Percentiles rank a stretch among this genome's conserved stretches.
These are phyloP conservation scores for Vitis riparia DNA, from an alignment of 164 flowering plant species.

Conservation along the genomic window DNA sequence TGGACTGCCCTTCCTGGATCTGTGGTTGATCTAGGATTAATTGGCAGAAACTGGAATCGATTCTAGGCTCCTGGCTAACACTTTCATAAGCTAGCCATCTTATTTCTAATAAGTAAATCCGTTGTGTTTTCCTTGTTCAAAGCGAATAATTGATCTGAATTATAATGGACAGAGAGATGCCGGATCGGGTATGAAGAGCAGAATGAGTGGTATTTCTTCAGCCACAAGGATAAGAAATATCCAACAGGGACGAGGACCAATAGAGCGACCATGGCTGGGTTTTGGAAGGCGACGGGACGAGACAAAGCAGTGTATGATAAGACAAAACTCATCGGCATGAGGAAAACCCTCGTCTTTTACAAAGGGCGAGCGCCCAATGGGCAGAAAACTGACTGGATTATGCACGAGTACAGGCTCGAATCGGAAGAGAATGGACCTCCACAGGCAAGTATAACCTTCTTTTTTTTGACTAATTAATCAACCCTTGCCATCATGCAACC, in stretches of 20 bases:
- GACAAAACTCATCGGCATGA: constrained; percentile 77
- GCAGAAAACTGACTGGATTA: constrained; percentile 89
- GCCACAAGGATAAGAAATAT: constrained; percentile 91
- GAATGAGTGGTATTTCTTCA: constrained; percentile 88
- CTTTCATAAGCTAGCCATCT: too few relatives aligned
- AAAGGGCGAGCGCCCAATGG: constrained; percentile 92
- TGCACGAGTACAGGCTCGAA: constrained; percentile 90
- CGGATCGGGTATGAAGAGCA: constrained; percentile 83
- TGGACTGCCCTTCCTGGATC: too few relatives aligned
- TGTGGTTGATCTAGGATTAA: too few relatives aligned
- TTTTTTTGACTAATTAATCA: too few relatives aligned
- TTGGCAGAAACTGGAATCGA: too few relatives aligned
- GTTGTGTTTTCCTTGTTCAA: too few relatives aligned
- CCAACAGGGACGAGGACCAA: constrained; percentile 92
- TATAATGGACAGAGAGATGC: constrained; percentile 59
- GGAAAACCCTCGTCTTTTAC: constrained; percentile 93
- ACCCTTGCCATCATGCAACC: too few relatives aligned
- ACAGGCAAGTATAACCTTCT: constrained; percentile 49
- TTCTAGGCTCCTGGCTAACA: too few relatives aligned
- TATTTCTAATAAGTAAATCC: too few relatives aligned
- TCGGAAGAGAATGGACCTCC: constrained; percentile 83
- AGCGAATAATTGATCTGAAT: constrained; percentile 1
- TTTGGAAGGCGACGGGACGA: constrained; percentile 93
- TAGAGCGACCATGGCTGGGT: constrained; percentile 85
- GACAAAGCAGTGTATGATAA: constrained; percentile 84